Conservation (phyloP, 2,329 filamentous ascomycete genomes). For the Magnaporthales sp. region DNA sequence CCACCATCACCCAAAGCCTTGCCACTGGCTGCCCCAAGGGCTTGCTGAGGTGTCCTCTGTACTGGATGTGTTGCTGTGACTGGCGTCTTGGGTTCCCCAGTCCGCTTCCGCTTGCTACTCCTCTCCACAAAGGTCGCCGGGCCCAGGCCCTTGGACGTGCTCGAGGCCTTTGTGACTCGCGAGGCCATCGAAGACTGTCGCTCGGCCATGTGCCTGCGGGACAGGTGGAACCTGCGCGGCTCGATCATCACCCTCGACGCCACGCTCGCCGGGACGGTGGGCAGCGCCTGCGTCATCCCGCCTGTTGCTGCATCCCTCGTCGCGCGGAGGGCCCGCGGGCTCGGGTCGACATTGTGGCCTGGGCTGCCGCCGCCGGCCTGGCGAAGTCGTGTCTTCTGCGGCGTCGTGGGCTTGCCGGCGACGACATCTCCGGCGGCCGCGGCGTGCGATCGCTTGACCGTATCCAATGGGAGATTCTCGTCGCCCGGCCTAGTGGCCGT, state of each 20-base stretch:
- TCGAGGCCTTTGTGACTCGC: constrained; percentile 22
- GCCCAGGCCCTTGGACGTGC: constrained; percentile 15
- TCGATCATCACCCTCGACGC: constrained; percentile 15
- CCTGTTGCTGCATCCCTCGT: constrained; percentile 2
- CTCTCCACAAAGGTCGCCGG: constrained; percentile 49
- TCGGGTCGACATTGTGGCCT: not conserved
- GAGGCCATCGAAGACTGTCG: not conserved
- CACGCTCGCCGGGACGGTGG: not conserved
- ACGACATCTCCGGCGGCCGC: constrained; percentile 7
- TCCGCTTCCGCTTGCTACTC: constrained; percentile 16
- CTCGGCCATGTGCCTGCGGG: constrained; percentile 27
- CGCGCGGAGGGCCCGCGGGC: not conserved
- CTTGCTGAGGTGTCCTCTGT: not conserved
- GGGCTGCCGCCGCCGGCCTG: not conserved
- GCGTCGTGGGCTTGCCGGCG: constrained; percentile 10
- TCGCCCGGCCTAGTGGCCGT: constrained; percentile 35
- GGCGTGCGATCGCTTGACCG: constrained; percentile 9
- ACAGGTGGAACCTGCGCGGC: constrained; percentile 48
- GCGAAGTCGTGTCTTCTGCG: not conserved
- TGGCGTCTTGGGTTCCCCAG: not conserved
- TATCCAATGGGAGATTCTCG: constrained; percentile 16
- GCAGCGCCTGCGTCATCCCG: not conserved
- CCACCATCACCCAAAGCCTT: not conserved
- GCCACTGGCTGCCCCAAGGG: not conserved
- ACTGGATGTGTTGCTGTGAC: not conserved